Evolutionary conservation across 352 stramenopile species (phyloP).

Genomic region (Phytophthora pisi): DNA sequence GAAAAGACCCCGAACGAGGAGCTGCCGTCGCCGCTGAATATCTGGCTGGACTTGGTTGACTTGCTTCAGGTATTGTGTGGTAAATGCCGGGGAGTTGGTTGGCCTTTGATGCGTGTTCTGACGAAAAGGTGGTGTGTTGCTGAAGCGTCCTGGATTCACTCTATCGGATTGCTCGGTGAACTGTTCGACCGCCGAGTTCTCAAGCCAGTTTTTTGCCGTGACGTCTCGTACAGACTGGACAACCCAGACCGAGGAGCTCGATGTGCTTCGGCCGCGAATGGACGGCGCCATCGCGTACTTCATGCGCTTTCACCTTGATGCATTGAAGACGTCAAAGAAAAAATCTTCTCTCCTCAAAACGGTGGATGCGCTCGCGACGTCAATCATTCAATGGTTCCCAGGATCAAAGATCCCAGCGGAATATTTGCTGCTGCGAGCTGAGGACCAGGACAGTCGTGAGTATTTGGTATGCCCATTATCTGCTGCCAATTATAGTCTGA

Average conservation of each 20-base stretch:
- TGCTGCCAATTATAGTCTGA: not conserved
- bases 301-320: constrained; percentile 67
- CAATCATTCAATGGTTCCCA: constrained; percentile 65
- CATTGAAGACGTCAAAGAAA: constrained; percentile 54
- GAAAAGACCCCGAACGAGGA: constrained; percentile 68
- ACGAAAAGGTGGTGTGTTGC: constrained; percentile 14
- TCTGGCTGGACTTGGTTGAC: constrained; percentile 82
- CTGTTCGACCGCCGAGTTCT: constrained; percentile 45
- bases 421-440: constrained; percentile 72
- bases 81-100: not conserved
- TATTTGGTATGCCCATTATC: constrained; percentile 4
- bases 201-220: constrained; percentile 55
- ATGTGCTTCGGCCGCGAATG: constrained; percentile 33
- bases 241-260: constrained; percentile 19
- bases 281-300: constrained; percentile 71
- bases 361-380: constrained; percentile 55
- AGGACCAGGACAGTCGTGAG: constrained; percentile 77
- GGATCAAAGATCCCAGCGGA: constrained; percentile 63
- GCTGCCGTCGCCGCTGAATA: constrained; percentile 50
- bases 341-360: constrained; percentile 45
- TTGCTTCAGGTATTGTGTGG: constrained; percentile 66
- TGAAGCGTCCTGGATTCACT: constrained; percentile 57
- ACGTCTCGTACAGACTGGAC: constrained; percentile 38
- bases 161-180: constrained; percentile 50
- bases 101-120: not conserved